Evolutionary conservation across 2,329 filamentous ascomycete species (phyloP), one percentile per base, ranked within the genome.

Genomic region (Ophiocordyceps unilateralis): DNA sequence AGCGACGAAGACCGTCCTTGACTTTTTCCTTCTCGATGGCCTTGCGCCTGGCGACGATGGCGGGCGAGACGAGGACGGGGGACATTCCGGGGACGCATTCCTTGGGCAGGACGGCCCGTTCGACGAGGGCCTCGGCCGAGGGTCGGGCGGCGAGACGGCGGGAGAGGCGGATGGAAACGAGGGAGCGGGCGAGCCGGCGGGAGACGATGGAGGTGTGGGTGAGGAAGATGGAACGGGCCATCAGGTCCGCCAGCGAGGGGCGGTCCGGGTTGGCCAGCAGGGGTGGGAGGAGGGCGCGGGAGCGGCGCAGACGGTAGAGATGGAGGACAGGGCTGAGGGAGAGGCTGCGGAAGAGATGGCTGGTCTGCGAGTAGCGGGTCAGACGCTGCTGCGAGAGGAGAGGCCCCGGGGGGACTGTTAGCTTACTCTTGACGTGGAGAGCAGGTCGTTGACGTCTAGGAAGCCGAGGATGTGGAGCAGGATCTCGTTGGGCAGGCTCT

Each of bases 241-340:
- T 76, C 14, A 83, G 74, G 44, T 81, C 74, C 32, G 72, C 58
- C 2, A 78, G 64, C 4, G 74, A 69, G 2, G 79, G 76, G 8
- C 76, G 70, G 23, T 65, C 68, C 5, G 76, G 69, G 6, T 70
- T 71, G 8, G 64, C 62, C 11, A 84, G 66, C 26, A 76, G 63
- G 15, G 69, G 68, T 5, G 69, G 65, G 4, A 85, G 69, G 4
- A 66, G 58, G 28, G 62, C 51, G 30, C 76, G 72, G 30, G 67
- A 72, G 48, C 64, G 68, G 41, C 70, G 75, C 19, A 82, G 70
- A 40, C 80, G 78, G 48, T 70, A 65, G 43, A 63, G 63, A 55
- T 83, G 80, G 15, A 84, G 63, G 43, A 82, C 66, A n/a, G 79
- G 81, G 37, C 78, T 68, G 38, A 76, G 65, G 21, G 75, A 76